These are phyloP conservation scores for Astragalus glycyphyllos DNA, from an alignment of 306 rosid species.

Conservation along the genomic window DNA sequence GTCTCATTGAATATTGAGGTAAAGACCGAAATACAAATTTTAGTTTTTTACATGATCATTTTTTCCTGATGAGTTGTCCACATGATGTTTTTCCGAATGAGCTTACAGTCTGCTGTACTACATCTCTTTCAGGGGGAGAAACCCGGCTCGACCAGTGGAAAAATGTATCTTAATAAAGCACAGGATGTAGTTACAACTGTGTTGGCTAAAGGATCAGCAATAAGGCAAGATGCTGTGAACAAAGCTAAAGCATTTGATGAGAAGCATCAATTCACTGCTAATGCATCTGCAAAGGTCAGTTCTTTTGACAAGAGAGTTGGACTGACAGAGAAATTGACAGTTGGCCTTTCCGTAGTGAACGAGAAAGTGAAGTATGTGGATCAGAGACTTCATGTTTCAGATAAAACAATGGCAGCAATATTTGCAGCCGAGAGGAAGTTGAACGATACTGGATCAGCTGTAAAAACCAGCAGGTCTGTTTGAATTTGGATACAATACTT, in stretches of 20 bases:
- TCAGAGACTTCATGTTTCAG: slow-evolving; percentile 86
- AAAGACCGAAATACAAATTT: slow-evolving; percentile 14
- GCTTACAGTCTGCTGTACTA: slow-evolving; percentile 22
- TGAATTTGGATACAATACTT: slow-evolving; percentile 15
- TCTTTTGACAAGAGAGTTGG: slow-evolving; percentile 87
- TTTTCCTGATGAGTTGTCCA: slow-evolving; percentile 1
- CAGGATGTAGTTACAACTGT: slow-evolving; percentile 78
- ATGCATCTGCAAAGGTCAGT: slow-evolving; percentile 86
- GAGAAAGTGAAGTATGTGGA: slow-evolving; percentile 93
- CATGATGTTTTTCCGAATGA: slow-evolving; percentile 8
- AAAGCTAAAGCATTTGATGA: slow-evolving; percentile 98
- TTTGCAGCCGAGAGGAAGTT: slow-evolving; percentile 86
- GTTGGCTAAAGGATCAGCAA: slow-evolving; percentile 86
- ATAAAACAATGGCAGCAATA: slow-evolving; percentile 93
- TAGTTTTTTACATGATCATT: slow-evolving; percentile 15
- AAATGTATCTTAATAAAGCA: slow-evolving; percentile 70
- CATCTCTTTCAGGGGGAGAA: slow-evolving; percentile 56
- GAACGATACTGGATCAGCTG: slow-evolving; percentile 91
- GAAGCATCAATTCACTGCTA: slow-evolving; percentile 79
- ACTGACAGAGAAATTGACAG: slow-evolving; percentile 79
- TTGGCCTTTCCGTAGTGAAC: slow-evolving; percentile 80
- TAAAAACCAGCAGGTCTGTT: slow-evolving; percentile 88
- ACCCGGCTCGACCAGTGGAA: slow-evolving; percentile 57
- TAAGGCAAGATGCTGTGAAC: slow-evolving; percentile 84
- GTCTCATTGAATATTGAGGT: slow-evolving; percentile 61